A percentile compares a stretch with the other conserved stretches of the same genome.
These are phyloP conservation scores for Globisporangium orthogonon DNA, from an alignment of 352 stramenopile species.

Conservation along the genomic window DNA sequence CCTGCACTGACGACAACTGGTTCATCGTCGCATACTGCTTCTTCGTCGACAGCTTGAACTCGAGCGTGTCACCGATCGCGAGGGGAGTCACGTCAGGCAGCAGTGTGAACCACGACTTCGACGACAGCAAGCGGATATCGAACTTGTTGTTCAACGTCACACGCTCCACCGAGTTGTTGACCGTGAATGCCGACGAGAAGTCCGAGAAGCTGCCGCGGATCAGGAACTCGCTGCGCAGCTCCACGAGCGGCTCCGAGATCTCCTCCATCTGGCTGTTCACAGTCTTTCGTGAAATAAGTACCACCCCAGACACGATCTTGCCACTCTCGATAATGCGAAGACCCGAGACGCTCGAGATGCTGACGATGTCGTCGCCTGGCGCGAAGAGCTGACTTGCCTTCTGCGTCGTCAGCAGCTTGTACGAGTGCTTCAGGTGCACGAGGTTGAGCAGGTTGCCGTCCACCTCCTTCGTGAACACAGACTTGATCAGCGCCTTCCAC, in stretches of 20 bases:
- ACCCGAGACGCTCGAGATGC: constrained; percentile 56
- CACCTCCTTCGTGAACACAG: constrained; percentile 78
- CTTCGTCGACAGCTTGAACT: constrained; percentile 45
- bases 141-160: constrained; percentile 31
- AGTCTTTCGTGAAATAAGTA: constrained; percentile 60
- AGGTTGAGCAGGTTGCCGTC: constrained; percentile 72
- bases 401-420: constrained; percentile 51
- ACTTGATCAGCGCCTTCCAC: constrained; percentile 80
- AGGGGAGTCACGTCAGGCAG: constrained; percentile 14
- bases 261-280: constrained; percentile 4
- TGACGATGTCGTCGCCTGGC: constrained; percentile 65
- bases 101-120: constrained; percentile 62
- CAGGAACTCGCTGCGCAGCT: constrained; percentile 34
- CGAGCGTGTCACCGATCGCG: constrained; percentile 35
- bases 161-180: constrained; percentile 34
- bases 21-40: constrained; percentile 45
- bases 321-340: constrained; percentile 72
- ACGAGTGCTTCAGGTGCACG: constrained; percentile 82
- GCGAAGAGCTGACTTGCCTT: constrained; percentile 34
- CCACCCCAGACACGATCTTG: constrained; percentile 75
- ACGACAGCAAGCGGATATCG: constrained; percentile 48
- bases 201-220: constrained; percentile 76
- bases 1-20: constrained; percentile 33
- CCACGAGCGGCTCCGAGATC: constrained; percentile 59
- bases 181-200: constrained; percentile 67